Evolutionary conservation across 768 basidiomycete species (phyloP), one percentile per base, ranked within the genome.

Genomic region (Polyporus arcularius): DNA sequence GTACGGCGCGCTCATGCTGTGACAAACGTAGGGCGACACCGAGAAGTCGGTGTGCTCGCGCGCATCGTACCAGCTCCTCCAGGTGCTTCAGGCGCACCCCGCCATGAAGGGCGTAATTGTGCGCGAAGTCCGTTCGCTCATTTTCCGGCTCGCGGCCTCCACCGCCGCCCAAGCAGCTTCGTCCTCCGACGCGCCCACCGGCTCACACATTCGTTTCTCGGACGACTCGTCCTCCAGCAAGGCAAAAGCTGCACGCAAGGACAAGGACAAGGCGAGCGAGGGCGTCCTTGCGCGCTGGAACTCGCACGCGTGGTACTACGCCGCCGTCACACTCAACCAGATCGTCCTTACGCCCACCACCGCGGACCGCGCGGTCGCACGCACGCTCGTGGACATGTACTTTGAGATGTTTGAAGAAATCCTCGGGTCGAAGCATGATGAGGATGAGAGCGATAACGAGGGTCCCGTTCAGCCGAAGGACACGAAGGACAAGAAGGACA

Each of bases 351-450:
- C 79, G 10, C 71, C 78, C 10, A 76, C 80, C 10, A 80, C 83
- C 6, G 77, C 71, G 16, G 95, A 97, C 66, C 79, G 83, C 9
- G 85, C 85, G 0, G 90, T 94, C 10, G 90, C 95, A 14, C 74
- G 86, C 48, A 82, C 85, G 61, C 79, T 98, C 61, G 86, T 98
- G 18, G 89, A 94, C 53, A 82, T 95, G 4, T 98, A 98, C 75
- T 99, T 98, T 68, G 89, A 95, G 76, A 82, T 98, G 70, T 99
- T 99, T 79, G 81, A 87, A 68, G 93, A 93, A 67, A 77, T 97
- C 10, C 81, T 98, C 3, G 89, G 92, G 0, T 86, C 90, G 68
- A 76, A 77, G 50, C 72, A 74, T 65, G 65, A 66, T 65, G 69
- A 74, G 67, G 52, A 76, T 41, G 77, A 81, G 70, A 75, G 76